Conservation (phyloP, 2,329 filamentous ascomycete species). For the Clarireedia sp. region DNA sequence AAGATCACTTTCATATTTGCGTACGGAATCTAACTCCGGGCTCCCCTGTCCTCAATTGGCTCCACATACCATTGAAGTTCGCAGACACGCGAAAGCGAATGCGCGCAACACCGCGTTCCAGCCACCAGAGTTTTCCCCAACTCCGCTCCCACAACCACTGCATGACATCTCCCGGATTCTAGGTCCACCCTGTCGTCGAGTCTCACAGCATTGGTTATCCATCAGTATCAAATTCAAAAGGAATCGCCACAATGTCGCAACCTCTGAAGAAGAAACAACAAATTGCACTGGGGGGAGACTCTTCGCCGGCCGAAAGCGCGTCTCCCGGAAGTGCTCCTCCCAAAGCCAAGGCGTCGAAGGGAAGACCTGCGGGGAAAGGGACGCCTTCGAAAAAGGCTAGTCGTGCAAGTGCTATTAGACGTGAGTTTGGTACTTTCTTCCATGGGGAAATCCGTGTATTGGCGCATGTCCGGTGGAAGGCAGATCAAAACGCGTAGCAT, state of each 20-base stretch:
- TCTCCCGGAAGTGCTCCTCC: not conserved
- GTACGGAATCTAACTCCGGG: too few species aligned
- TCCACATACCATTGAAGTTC: not conserved
- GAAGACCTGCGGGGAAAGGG: not conserved
- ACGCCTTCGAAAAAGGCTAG: not conserved
- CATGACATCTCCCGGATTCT: too few species aligned
- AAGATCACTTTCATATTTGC: too few species aligned
- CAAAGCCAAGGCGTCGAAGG: not conserved
- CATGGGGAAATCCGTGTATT: not conserved
- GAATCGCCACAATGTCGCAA: not conserved
- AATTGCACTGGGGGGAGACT: not conserved
- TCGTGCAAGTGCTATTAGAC: constrained; percentile 2
- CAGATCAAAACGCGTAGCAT: too few species aligned
- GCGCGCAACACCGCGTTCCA: constrained; percentile 5
- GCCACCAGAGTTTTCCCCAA: not conserved
- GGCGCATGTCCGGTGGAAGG: not conserved
- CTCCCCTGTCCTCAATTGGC: not conserved
- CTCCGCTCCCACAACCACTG: too few species aligned
- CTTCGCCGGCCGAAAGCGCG: constrained; percentile 1
- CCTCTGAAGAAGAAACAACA: not conserved
- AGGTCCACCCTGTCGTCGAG: too few species aligned
- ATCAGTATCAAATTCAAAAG: not conserved
- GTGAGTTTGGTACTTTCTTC: constrained; percentile 6
- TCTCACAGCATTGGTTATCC: not conserved
- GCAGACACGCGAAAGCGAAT: not conserved